Evolutionary conservation across 495 filamentous ascomycete species (phyloP), one percentile per base, ranked within the genome.

Genomic region (Massariosphaeria phaeospora): DNA sequence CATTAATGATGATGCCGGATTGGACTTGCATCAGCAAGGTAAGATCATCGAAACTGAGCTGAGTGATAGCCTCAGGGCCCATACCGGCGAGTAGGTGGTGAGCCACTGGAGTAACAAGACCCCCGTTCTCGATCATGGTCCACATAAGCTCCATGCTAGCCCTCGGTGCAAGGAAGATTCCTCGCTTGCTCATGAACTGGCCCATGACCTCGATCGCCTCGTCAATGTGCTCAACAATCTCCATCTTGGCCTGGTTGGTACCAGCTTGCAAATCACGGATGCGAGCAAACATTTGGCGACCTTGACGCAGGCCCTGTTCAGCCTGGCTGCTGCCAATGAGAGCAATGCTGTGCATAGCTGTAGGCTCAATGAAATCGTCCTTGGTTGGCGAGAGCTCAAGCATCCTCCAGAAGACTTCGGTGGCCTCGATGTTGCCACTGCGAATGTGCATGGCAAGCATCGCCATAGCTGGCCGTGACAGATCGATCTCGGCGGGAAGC

Each of bases 371-470:
- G 72, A 94, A 86, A 13, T 65, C 40, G 34, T 58, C 36, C 23
- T 56, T 64, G 9, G 64, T 63, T 11, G 57, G 47, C 8, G 66
- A 66, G 25, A 66, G 47, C 48, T 71, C 67, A 33, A 96, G 70
- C 53, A 85, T 73, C 40, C 79, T 74, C 87, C 89, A 95, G 69
- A 88, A 86, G 48, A 80, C 70, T 50, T 84, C 75, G 54, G 90
- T 90, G 46, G 78, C 78, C 20, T 82, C 76, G 52, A 95, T 76
- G 67, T 95, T 83, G 42, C 84, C 88, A 45, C 77, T 73, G 38
- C 91, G 90, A 48, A 95, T 74, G 58, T 89, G 84, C 65, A 95
- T 80, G 33, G 93, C 91, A 26, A 95, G 72, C 67, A 96, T 77
- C 10, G 93, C 85, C 65, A 89, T 82, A n/a, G 89, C 85, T 1